A percentile compares a stretch with the other conserved stretches of the same genome.
Evolutionary conservation across 1,284 basidiomycete species (phyloP).

Genomic region (Earliella scabrosa): DNA sequence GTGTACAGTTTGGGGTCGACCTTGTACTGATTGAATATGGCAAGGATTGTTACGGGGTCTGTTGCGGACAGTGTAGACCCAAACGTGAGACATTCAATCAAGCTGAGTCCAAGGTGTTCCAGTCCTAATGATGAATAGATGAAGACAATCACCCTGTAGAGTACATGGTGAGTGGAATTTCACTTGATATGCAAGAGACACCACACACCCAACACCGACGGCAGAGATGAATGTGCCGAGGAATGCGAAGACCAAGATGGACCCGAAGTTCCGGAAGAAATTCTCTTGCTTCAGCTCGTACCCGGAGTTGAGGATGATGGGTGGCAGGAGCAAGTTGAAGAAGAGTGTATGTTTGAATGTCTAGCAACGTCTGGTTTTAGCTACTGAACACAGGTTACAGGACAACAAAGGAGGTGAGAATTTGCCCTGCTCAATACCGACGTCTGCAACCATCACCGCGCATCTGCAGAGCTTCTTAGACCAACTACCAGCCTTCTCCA

Average conservation of each 20-base stretch:
- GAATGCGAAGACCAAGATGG: constrained; percentile 96
- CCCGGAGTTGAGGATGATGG: constrained; percentile 97
- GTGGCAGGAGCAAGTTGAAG: constrained; percentile 96
- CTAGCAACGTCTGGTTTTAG: constrained; percentile 43
- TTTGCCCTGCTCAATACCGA: too few species aligned
- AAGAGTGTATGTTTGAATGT: constrained; percentile 98
- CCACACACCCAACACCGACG: constrained; percentile 89
- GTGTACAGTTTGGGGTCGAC: constrained; percentile 98
- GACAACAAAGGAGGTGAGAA: too few species aligned
- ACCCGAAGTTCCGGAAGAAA: constrained; percentile 97
- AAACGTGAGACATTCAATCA: constrained; percentile 94
- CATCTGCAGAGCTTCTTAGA: too few species aligned
- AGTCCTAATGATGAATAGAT: constrained; percentile 93
- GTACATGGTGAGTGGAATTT: constrained; percentile 46
- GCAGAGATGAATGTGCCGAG: constrained; percentile 97
- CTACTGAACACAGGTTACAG: neutral
- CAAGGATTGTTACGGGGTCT: constrained; percentile 97
- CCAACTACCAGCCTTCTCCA: too few species aligned
- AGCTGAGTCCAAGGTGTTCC: constrained; percentile 79
- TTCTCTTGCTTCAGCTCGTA: constrained; percentile 99
- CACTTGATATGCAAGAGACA: neutral
- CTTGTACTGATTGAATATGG: constrained; percentile 99
- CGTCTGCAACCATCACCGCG: too few species aligned
- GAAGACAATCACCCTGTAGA: constrained; percentile 89
- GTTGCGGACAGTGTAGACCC: constrained; percentile 97